These are phyloP conservation scores for Aspergillus indologenus DNA, from an alignment of 495 filamentous ascomycete species.

Conservation along the genomic window DNA sequence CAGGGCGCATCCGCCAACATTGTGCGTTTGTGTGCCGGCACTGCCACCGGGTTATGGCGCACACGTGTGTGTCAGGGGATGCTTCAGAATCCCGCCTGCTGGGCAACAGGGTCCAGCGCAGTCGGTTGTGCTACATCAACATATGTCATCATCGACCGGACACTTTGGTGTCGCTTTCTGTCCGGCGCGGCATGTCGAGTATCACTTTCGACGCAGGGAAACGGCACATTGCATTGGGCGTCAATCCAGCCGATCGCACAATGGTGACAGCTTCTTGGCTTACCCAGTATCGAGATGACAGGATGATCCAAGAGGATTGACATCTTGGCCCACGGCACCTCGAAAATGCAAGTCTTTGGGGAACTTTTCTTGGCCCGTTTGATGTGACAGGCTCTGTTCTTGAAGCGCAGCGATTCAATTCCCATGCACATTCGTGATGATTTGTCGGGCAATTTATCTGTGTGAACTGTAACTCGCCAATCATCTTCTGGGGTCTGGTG, in stretches of 20 bases:
- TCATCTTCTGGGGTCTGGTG: background rate
- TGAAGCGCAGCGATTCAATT: background rate
- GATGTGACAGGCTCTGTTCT: background rate
- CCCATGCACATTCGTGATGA: background rate
- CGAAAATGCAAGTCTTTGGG: background rate
- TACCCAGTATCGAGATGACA: background rate
- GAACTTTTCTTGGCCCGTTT: background rate
- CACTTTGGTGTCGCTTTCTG: background rate
- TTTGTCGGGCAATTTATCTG: background rate
- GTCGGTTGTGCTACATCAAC: background rate
- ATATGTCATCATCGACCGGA: background rate
- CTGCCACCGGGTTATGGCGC: background rate
- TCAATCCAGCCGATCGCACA: background rate
- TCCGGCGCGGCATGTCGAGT: background rate
- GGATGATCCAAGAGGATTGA: background rate
- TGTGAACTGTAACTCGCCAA: background rate
- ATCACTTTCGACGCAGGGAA: background rate
- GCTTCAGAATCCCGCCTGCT: background rate
- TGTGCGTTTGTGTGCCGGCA: background rate
- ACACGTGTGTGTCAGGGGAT: background rate
- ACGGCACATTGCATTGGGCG: background rate
- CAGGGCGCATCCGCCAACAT: background rate
- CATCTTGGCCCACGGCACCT: background rate
- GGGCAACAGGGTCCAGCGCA: background rate
- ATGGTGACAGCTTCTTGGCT: background rate